A percentile compares a stretch with the other conserved stretches of the same genome.
Conservation (phyloP, 2,329 filamentous ascomycete species). For the Biscogniauxia sp. region DNA sequence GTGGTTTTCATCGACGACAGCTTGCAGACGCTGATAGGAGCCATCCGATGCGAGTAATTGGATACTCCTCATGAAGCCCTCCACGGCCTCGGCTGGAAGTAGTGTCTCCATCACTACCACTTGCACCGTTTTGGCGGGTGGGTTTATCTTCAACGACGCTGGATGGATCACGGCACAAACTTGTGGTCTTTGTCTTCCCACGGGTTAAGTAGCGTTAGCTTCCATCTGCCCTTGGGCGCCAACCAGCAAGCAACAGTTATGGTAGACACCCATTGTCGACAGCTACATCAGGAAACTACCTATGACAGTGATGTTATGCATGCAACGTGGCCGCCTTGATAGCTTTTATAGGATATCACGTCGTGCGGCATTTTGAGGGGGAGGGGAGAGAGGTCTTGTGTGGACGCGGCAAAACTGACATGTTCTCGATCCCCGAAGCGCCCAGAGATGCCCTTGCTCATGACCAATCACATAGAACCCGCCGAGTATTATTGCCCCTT, state of each 20-base stretch:
- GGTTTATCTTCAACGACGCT: neutral
- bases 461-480: neutral
- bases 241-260: neutral
- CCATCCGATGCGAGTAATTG: neutral
- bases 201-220: neutral
- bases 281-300: neutral
- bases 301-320: neutral
- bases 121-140: neutral
- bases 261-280: neutral
- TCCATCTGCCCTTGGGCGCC: neutral
- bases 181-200: neutral
- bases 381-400: neutral
- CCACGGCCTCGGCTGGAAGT: neutral
- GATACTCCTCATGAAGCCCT: neutral
- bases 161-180: neutral
- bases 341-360: neutral
- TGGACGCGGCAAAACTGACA: neutral
- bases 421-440: neutral
- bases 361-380: neutral
- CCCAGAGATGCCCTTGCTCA: neutral
- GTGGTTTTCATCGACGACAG: neutral
- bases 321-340: neutral
- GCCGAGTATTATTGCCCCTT: neutral
- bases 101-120: neutral
- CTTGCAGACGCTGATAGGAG: neutral